Evolutionary conservation across 345 rosid genomes (phyloP).

Genomic region (Abelmoschus esculentus): DNA sequence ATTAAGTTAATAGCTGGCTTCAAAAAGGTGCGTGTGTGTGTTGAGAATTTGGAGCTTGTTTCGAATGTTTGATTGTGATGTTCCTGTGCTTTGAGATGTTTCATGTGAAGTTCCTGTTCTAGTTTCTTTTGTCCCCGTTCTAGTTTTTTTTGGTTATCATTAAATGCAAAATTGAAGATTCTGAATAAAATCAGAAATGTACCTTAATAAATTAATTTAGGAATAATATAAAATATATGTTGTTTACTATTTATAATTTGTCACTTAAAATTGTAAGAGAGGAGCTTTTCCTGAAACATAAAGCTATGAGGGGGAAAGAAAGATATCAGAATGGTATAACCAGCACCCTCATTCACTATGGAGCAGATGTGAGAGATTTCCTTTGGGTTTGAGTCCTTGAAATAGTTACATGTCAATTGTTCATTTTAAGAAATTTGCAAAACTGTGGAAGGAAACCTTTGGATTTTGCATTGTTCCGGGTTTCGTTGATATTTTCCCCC

Average conservation of each 20-base stretch:
- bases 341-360: not conserved
- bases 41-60: not conserved
- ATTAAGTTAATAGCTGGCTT: constrained; percentile 64
- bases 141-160: not conserved
- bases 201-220: not conserved
- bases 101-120: not conserved
- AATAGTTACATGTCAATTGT: not conserved
- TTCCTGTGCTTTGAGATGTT: not conserved
- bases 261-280: not conserved
- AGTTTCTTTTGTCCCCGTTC: not conserved
- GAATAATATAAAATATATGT: not conserved
- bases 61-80: not conserved
- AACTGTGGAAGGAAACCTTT: constrained; percentile 1
- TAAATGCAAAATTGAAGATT: not conserved
- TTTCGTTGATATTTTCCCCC: not conserved
- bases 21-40: constrained; percentile 51
- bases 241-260: not conserved
- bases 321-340: not conserved
- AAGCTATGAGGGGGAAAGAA: not conserved
- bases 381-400: not conserved
- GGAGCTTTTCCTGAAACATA: not conserved
- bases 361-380: not conserved
- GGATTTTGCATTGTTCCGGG: not conserved
- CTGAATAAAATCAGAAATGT: not conserved
- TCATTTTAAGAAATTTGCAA: not conserved